Conservation (phyloP, 495 filamentous ascomycete species). For the Hypoxylon rickii region DNA sequence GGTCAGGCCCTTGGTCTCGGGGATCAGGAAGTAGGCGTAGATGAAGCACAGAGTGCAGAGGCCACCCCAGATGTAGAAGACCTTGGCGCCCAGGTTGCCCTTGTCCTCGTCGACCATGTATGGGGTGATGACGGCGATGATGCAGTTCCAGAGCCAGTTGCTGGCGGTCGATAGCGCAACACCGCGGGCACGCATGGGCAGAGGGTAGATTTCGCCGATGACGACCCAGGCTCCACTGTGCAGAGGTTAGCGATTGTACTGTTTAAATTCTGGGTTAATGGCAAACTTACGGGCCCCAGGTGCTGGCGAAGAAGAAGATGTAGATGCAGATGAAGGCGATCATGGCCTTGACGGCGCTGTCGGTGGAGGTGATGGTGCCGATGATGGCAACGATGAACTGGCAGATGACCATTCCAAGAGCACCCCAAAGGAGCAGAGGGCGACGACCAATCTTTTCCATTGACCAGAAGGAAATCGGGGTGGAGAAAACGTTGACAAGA, state of each 20-base stretch:
- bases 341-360: constrained; percentile 64
- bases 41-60: constrained; percentile 68
- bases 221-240: constrained; percentile 72
- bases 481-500: constrained; percentile 74
- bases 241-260: constrained; percentile 50
- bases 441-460: constrained; percentile 74
- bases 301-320: constrained; percentile 81
- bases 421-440: constrained; percentile 68
- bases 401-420: constrained; percentile 70
- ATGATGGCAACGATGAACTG: constrained; percentile 79
- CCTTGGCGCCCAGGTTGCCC: constrained; percentile 70
- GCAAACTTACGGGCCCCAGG: constrained; percentile 70
- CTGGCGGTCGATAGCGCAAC: constrained; percentile 80
- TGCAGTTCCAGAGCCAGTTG: constrained; percentile 84
- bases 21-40: constrained; percentile 79
- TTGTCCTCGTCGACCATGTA: constrained; percentile 70
- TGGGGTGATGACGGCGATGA: constrained; percentile 68
- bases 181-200: constrained; percentile 80
- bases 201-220: constrained; percentile 85
- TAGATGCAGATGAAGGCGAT: constrained; percentile 83
- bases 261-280: no score
- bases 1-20: constrained; percentile 85
- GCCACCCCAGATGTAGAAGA: constrained; percentile 80
- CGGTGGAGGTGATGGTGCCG: constrained; percentile 58
- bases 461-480: constrained; percentile 65